Conservation (phyloP, 2,329 filamentous ascomycete species). For the Cladobotryum protrusum region DNA sequence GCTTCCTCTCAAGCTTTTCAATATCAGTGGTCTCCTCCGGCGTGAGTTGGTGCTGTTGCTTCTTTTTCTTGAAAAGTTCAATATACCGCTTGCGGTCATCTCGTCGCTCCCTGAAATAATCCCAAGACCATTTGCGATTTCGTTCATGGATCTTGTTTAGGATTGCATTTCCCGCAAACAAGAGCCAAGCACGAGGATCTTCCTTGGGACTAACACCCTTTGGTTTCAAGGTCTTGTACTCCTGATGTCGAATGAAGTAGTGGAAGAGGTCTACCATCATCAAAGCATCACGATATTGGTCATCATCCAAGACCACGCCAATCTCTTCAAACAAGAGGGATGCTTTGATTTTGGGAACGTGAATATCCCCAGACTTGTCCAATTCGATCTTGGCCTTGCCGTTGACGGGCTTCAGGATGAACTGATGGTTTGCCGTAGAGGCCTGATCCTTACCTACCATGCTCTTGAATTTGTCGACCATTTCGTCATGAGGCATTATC, state of each 20-base stretch:
- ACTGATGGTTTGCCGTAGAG: constrained; percentile 63
- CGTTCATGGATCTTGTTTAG: constrained; percentile 90
- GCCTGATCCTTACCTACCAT: constrained; percentile 72
- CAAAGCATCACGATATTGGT: constrained; percentile 92
- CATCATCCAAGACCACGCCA: constrained; percentile 92
- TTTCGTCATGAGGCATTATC: constrained; percentile 63
- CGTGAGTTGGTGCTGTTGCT: constrained; percentile 64
- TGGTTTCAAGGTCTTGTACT: constrained; percentile 89
- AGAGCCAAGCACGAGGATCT: constrained; percentile 86
- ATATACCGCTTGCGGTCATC: constrained; percentile 89
- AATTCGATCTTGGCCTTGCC: constrained; percentile 92
- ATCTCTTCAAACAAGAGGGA: constrained; percentile 94
- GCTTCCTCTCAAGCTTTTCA: constrained; percentile 73
- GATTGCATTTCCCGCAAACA: constrained; percentile 84
- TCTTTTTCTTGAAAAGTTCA: constrained; percentile 90
- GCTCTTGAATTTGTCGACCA: constrained; percentile 68
- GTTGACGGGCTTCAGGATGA: constrained; percentile 91
- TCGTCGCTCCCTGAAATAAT: constrained; percentile 83
- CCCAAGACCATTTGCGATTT: constrained; percentile 93
- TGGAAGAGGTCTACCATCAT: constrained; percentile 99
- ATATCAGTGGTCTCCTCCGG: constrained; percentile 67
- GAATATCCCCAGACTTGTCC: constrained; percentile 79
- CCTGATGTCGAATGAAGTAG: constrained; percentile 95
- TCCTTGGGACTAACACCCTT: constrained; percentile 76
- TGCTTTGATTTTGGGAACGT: constrained; percentile 81